These are phyloP conservation scores for Lunasporangiospora selenospora DNA, from an alignment of 192 early-diverging fungal genomes.

Conservation along the genomic window DNA sequence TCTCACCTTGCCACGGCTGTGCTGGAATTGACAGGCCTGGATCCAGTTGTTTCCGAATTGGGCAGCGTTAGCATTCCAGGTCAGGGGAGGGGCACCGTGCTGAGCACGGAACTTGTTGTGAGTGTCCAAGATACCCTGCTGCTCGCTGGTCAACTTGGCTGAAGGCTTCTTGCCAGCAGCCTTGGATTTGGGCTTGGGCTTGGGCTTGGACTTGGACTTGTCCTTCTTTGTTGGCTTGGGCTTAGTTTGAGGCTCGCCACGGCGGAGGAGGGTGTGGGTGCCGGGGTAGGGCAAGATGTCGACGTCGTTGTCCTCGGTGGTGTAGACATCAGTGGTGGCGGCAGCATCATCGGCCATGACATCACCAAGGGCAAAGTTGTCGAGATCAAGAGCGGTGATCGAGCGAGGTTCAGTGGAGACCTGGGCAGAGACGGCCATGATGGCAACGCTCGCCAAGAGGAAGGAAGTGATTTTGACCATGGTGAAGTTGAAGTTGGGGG, in stretches of 20 bases:
- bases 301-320: neutral
- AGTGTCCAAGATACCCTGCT: conserved; percentile 35
- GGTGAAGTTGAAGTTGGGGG: neutral
- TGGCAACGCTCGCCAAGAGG: conserved; percentile 35
- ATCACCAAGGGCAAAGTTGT: neutral
- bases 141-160: conserved; percentile 12
- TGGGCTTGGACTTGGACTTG: neutral
- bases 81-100: conserved; percentile 48
- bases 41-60: conserved; percentile 47
- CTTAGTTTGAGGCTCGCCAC: neutral
- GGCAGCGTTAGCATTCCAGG: conserved; percentile 45
- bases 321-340: neutral
- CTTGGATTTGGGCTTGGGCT: neutral
- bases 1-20: conserved; percentile 40
- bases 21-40: conserved; percentile 49
- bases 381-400: neutral
- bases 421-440: conserved; percentile 31
- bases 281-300: conserved; percentile 15
- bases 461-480: conserved; percentile 45
- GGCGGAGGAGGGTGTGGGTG: conserved; percentile 11
- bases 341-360: neutral
- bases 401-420: conserved; percentile 3
- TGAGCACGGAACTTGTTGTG: conserved; percentile 50
- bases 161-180: neutral
- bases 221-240: conserved; percentile 5